Conservation (phyloP, 768 basidiomycete species). For the Melanogaster broomeanus region DNA sequence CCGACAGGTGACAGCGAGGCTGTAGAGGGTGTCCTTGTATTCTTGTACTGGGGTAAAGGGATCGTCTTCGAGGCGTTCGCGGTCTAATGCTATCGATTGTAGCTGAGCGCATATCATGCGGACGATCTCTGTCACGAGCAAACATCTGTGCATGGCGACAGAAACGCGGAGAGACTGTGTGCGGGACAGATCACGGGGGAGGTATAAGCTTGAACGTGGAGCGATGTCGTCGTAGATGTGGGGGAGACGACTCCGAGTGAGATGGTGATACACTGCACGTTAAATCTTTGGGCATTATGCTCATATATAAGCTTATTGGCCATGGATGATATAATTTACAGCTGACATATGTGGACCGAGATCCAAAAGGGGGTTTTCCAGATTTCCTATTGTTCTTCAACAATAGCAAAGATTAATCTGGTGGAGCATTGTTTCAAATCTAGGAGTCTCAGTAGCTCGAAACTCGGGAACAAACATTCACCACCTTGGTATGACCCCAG, state of each 20-base stretch:
- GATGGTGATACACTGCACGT: neutral
- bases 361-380: too few species aligned
- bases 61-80: neutral
- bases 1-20: conserved; percentile 5
- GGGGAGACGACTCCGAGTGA: neutral
- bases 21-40: neutral
- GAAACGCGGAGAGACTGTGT: neutral
- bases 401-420: too few species aligned
- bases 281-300: too few species aligned
- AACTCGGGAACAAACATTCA: too few species aligned
- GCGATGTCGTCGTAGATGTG: neutral
- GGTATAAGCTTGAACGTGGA: neutral
- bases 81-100: neutral
- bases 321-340: too few species aligned
- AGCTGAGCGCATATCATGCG: neutral
- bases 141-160: conserved; percentile 1
- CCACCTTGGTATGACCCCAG: too few species aligned
- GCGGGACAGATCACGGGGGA: neutral
- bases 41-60: neutral
- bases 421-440: too few species aligned
- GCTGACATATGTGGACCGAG: too few species aligned
- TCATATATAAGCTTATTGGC: too few species aligned
- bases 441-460: too few species aligned
- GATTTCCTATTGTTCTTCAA: too few species aligned
- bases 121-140: neutral